phyloP scores from a whole-genome alignment of 2,329 filamentous ascomycete species.

The Byssothecium circinans region DNA sequence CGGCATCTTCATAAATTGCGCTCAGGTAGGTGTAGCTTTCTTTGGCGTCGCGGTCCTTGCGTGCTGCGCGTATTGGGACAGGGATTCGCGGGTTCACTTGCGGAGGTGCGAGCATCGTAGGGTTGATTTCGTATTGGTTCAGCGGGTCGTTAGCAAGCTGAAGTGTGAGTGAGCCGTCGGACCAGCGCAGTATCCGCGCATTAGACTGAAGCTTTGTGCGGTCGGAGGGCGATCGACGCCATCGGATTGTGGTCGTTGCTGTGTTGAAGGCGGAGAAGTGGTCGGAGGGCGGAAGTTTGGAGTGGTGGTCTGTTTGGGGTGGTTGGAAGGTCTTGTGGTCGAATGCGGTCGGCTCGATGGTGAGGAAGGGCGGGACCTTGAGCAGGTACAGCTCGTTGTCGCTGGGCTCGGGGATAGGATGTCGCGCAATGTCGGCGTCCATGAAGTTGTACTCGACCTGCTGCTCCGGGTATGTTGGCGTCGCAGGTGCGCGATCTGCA shows the following conservation, averaged over 20 bases:
- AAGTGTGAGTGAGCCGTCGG: constrained; percentile 74
- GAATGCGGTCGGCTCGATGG: constrained; percentile 69
- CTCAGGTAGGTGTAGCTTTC: constrained; percentile 78
- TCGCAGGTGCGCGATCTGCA: constrained; percentile 59
- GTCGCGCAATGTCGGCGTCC: constrained; percentile 67
- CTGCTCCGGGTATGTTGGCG: constrained; percentile 52
- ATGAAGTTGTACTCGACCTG: constrained; percentile 61
- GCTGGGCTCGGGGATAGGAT: constrained; percentile 69
- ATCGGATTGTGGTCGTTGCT: constrained; percentile 69
- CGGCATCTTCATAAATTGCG: constrained; percentile 68
- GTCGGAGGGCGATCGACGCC: constrained; percentile 66
- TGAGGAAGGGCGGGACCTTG: constrained; percentile 72
- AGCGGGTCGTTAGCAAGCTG: constrained; percentile 68
- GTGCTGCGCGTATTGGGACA: constrained; percentile 41
- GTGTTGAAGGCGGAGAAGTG: constrained; percentile 64
- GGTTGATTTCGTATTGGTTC: constrained; percentile 73
- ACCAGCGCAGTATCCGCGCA: constrained; percentile 74
- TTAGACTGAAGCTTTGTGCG: constrained; percentile 72
- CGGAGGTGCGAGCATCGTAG: constrained; percentile 68
- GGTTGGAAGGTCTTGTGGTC: constrained; percentile 67
- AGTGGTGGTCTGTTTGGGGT: constrained; percentile 60
- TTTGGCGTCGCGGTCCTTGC: constrained; percentile 59
- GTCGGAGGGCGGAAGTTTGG: constrained; percentile 47
- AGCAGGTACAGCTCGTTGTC: constrained; percentile 73
- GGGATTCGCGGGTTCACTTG: constrained; percentile 53